Percentiles rank a stretch among this genome's conserved stretches.
Evolutionary conservation across 2,329 filamentous ascomycete species (phyloP).

Genomic region (Fonsecaea nubica): DNA sequence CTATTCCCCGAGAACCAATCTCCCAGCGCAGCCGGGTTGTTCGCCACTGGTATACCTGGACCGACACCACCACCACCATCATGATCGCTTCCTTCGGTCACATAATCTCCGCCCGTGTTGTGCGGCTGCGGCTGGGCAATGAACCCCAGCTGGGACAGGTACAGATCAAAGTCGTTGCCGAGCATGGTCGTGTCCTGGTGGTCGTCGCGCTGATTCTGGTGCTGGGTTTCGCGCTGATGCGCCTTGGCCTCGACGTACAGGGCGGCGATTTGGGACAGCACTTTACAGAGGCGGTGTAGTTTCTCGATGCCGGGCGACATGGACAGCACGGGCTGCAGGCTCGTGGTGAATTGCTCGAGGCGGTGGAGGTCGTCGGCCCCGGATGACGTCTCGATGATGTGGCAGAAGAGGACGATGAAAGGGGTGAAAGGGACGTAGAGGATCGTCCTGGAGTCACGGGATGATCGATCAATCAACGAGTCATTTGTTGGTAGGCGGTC

Average conservation of each 20-base stretch:
- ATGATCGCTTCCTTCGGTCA: neutral
- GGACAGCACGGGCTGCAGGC: neutral
- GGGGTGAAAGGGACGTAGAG: slow-evolving; percentile 1
- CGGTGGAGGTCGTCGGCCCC: neutral
- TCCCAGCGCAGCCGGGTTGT: neutral
- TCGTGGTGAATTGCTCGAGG: neutral
- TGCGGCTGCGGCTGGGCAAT: neutral
- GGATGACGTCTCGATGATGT: neutral
- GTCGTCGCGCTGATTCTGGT: neutral
- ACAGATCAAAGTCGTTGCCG: neutral
- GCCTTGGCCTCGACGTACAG: slow-evolving; percentile 7
- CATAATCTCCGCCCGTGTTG: neutral
- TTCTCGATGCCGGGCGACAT: neutral
- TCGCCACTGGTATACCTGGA: neutral
- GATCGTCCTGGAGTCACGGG: neutral
- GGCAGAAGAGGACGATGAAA: slow-evolving; percentile 10
- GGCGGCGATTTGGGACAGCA: neutral
- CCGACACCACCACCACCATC: neutral
- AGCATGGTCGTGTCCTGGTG: slow-evolving; percentile 1
- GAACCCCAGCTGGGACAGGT: slow-evolving; percentile 2
- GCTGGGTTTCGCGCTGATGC: neutral
- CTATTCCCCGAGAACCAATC: slow-evolving; percentile 1
- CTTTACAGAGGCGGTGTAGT: neutral
- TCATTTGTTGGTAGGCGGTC: neutral
- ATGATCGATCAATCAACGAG: too few species aligned